These are phyloP conservation scores for Arthroderma sp. DNA, from an alignment of 2,329 filamentous ascomycete genomes.

Conservation along the genomic window DNA sequence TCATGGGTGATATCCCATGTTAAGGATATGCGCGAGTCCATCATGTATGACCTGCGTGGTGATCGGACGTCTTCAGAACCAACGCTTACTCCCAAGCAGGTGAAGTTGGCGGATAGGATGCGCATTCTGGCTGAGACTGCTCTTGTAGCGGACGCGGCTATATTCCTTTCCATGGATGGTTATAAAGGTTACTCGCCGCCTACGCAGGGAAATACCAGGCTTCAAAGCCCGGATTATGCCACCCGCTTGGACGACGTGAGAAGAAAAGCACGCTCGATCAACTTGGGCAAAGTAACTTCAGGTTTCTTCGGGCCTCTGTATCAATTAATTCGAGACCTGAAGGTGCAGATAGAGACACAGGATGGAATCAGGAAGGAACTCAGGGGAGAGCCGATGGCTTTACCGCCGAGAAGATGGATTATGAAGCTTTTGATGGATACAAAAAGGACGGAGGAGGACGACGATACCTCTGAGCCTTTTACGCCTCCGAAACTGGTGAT, in stretches of 20 bases:
- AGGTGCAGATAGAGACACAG: constrained; percentile 4
- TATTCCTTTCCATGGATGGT: constrained; percentile 16
- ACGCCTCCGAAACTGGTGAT: constrained; percentile 10
- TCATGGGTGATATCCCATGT: constrained; percentile 14
- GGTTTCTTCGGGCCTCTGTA: neutral
- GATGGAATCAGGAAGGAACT: neutral
- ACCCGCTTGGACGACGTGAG: too few species aligned
- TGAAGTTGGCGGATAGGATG: constrained; percentile 9
- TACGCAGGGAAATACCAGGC: neutral
- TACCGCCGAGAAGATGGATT: constrained; percentile 2
- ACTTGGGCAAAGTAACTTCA: neutral
- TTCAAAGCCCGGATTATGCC: neutral
- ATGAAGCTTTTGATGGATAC: neutral
- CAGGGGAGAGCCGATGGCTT: constrained; percentile 1
- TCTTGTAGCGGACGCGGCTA: constrained; percentile 12
- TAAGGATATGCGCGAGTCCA: constrained; percentile 8
- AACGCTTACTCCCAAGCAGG: constrained; percentile 8
- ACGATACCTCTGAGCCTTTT: neutral
- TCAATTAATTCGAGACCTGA: neutral
- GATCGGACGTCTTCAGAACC: constrained; percentile 2
- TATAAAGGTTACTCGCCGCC: constrained; percentile 12
- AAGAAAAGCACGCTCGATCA: too few species aligned
- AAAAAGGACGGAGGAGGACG: neutral
- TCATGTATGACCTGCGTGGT: constrained; percentile 7
- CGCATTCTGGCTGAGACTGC: constrained; percentile 9